Conservation (phyloP, 805 yeast species). For the Candida vaughaniae region DNA sequence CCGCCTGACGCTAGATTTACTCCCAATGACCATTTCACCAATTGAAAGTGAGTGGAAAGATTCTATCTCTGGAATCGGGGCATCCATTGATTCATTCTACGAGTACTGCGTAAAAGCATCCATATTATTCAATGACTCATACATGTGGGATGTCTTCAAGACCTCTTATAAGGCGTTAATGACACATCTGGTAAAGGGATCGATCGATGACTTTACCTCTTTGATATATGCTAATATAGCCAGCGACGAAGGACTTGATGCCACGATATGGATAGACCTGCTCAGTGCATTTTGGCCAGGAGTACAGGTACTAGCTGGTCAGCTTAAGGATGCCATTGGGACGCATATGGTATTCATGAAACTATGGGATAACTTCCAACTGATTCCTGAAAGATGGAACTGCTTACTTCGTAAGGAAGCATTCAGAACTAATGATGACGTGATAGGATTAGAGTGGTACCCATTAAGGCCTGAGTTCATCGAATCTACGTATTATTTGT, state of each 20-base stretch:
- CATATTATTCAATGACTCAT: constrained; percentile 63
- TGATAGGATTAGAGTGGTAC: constrained; percentile 76
- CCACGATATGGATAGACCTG: constrained; percentile 77
- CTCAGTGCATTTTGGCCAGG: constrained; percentile 90
- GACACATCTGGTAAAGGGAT: constrained; percentile 37
- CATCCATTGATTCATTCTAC: constrained; percentile 86
- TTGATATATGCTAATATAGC: constrained; percentile 60
- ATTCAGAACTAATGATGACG: constrained; percentile 11
- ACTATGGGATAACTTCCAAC: constrained; percentile 76
- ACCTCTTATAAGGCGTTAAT: constrained; percentile 57
- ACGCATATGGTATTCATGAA: constrained; percentile 66
- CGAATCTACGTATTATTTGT: constrained; percentile 83
- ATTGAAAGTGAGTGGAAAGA: constrained; percentile 54
- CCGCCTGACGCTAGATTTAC: constrained; percentile 56
- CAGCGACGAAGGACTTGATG: constrained; percentile 46
- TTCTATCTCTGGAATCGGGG: constrained; percentile 77
- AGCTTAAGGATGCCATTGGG: constrained; percentile 59
- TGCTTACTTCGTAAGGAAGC: constrained; percentile 15
- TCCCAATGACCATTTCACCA: constrained; percentile 80
- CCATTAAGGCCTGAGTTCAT: constrained; percentile 90
- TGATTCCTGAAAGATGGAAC: constrained; percentile 89
- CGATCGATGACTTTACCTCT: constrained; percentile 19
- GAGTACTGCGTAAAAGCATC: constrained; percentile 83
- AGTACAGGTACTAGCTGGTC: constrained; percentile 74
- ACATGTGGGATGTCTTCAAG: constrained; percentile 54